These are phyloP conservation scores for Borealophlyctis nickersoniae DNA, from an alignment of 192 early-diverging fungal genomes.

Conservation along the genomic window DNA sequence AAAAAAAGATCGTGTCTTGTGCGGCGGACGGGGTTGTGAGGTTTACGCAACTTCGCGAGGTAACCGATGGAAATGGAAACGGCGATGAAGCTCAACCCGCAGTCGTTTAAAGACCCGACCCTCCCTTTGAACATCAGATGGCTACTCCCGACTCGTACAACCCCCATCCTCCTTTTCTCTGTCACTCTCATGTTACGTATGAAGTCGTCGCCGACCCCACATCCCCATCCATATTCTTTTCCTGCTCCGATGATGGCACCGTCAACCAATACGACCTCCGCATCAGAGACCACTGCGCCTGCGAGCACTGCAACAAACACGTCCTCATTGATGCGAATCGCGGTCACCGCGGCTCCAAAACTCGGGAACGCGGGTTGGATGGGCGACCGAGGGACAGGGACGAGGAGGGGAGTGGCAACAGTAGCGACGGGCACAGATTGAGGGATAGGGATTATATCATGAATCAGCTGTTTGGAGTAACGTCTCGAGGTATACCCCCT, in stretches of 20 bases:
- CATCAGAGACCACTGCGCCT: neutral
- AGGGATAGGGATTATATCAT: neutral
- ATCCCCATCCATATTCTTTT: slow-evolving; percentile 43
- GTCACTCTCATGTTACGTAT: slow-evolving; percentile 42
- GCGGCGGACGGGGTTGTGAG: slow-evolving; percentile 60
- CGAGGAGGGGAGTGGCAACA: too few species aligned
- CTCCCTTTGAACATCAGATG: too few species aligned
- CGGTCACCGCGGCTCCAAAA: too few species aligned
- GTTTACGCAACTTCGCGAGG: slow-evolving; percentile 44
- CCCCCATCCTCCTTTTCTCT: slow-evolving; percentile 25
- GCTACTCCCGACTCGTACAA: too few species aligned
- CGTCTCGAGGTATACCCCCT: slow-evolving; percentile 4
- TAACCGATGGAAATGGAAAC: too few species aligned
- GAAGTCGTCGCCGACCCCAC: slow-evolving; percentile 48
- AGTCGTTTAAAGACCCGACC: too few species aligned
- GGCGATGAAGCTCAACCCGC: too few species aligned
- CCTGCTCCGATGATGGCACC: slow-evolving; percentile 40
- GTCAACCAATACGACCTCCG: slow-evolving; percentile 1
- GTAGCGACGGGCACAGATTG: too few species aligned
- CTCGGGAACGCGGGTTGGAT: too few species aligned
- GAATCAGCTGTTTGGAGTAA: neutral
- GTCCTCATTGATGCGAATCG: neutral
- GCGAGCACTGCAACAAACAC: slow-evolving; percentile 1
- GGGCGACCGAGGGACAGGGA: too few species aligned
- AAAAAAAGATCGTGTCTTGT: slow-evolving; percentile 57